phyloP scores from a whole-genome alignment of 1,284 basidiomycete species.

The Rhodotorula sp. region DNA sequence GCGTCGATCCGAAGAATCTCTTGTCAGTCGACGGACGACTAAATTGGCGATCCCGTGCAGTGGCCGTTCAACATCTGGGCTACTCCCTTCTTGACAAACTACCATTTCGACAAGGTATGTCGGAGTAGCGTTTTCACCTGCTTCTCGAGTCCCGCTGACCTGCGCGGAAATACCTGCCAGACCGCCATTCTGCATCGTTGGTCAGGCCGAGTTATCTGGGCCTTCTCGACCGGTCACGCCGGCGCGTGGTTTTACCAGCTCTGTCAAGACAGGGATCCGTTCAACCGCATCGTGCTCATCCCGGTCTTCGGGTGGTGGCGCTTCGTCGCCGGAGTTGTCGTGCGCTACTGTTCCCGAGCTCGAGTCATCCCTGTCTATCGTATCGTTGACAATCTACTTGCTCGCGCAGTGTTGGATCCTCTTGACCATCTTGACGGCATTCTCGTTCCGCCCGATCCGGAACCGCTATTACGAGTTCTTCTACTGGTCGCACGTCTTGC shows the following conservation, averaged over 20 bases:
- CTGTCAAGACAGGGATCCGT: slow-evolving; percentile 60
- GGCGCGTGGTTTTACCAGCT: slow-evolving; percentile 74
- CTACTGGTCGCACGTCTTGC: slow-evolving; percentile 67
- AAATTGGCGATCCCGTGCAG: slow-evolving; percentile 40
- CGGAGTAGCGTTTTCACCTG: slow-evolving; percentile 44
- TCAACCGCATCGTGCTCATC: slow-evolving; percentile 58
- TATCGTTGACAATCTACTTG: not conserved
- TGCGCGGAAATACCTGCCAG: slow-evolving; percentile 3
- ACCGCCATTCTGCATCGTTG: slow-evolving; percentile 40
- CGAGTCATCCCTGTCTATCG: not conserved
- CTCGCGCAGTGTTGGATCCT: slow-evolving; percentile 62
- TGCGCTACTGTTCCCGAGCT: slow-evolving; percentile 51
- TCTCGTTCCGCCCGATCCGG: slow-evolving; percentile 65
- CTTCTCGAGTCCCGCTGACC: slow-evolving; percentile 10
- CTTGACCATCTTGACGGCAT: slow-evolving; percentile 64
- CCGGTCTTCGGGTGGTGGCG: slow-evolving; percentile 66
- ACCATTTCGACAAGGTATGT: slow-evolving; percentile 73
- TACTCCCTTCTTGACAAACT: slow-evolving; percentile 64
- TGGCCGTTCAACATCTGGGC: slow-evolving; percentile 77
- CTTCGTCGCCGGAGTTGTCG: slow-evolving; percentile 72
- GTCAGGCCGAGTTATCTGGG: slow-evolving; percentile 64
- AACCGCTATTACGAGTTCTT: slow-evolving; percentile 71
- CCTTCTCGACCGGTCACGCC: slow-evolving; percentile 66
- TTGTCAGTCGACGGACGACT: not conserved
- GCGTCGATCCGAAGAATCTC: not conserved